Evolutionary conservation across 148 eudicot genomes (phyloP), one percentile per base, ranked within the genome.

Genomic region (Nyssa sinensis): DNA sequence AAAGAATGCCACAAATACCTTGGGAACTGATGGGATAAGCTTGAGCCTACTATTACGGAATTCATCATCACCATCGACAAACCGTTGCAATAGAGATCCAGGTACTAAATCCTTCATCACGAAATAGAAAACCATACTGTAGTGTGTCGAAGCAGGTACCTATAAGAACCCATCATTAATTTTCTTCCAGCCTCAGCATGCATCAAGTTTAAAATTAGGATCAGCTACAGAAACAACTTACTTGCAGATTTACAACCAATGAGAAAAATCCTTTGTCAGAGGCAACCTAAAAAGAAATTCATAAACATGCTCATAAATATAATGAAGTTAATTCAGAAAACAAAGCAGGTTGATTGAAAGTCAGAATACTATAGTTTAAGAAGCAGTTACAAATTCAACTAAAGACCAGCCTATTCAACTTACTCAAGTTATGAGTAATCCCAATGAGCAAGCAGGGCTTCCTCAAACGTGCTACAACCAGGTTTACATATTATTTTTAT

Each of bases 41-140:
- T 95, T 95, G 67, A 95, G 79, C 74, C 99, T 86, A 80, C 91
- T 91, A 72, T 88, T 95, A 64, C 99, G 94, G 76, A 95, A 95
- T 87, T 95, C 99, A 75, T 95, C 99, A 82, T 95, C 99, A 67
- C 99, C 97, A 81, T 95, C 97, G 64, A 95, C 99, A 86, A 95
- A 95, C 66, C 96, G 88, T 86, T 95, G 94, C 84, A 92, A 68
- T 63, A 95, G 97, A 69, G 99, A 92, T 70, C 99, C 97, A 29
- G 94, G 87, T 59, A 64, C 78, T 76, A 95, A 57, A 76, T 88
- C 80, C 78, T 91, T 85, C 2, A 88, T 81, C 72, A 95, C 97
- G 47, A 93, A 89, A 78, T 95, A 95, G 76, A 90, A 95, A 55
- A 95, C 88, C 99, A 95, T 95, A 84, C 99, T 95, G 83, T 95